Percentiles rank a stretch among this genome's conserved stretches.
Conservation (phyloP, 768 basidiomycete species). For the Leucocoprinus birnbaumii region DNA sequence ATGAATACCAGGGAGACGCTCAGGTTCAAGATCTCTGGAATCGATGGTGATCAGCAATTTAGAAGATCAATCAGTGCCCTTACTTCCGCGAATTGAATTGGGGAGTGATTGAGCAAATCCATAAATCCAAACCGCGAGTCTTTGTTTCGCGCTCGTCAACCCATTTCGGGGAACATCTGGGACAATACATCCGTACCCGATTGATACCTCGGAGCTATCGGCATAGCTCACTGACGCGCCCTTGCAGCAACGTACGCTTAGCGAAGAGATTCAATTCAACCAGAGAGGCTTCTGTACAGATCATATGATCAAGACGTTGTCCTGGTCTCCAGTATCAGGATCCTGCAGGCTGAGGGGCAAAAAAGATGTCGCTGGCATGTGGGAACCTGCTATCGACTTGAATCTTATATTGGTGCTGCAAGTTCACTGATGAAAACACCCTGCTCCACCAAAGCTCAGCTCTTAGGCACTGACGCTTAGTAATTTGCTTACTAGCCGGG, state of each 20-base stretch:
- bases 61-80: too few relatives aligned
- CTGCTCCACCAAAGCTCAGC: too few relatives aligned
- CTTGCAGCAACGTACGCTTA: not conserved
- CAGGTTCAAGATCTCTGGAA: not conserved
- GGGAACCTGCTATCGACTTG: too few relatives aligned
- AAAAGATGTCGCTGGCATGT: not conserved
- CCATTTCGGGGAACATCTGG: not conserved
- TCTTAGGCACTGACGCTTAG: too few relatives aligned
- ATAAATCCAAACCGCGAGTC: too few relatives aligned
- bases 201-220: not conserved
- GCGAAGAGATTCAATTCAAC: not conserved
- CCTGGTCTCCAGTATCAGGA: constrained; percentile 4
- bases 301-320: constrained; percentile 5
- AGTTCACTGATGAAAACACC: too few relatives aligned
- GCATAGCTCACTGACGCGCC: not conserved
- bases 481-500: too few relatives aligned
- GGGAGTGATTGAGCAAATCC: too few relatives aligned
- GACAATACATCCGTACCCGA: not conserved
- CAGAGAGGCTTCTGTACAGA: not conserved
- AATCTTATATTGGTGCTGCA: too few relatives aligned
- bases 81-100: too few relatives aligned
- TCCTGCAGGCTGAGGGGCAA: not conserved
- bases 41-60: not conserved
- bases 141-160: too few relatives aligned
- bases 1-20: not conserved